Evolutionary conservation across 2,329 filamentous ascomycete genomes (phyloP), one percentile per base, ranked within the genome.

Genomic region (Proliferodiscus dingleyae): DNA sequence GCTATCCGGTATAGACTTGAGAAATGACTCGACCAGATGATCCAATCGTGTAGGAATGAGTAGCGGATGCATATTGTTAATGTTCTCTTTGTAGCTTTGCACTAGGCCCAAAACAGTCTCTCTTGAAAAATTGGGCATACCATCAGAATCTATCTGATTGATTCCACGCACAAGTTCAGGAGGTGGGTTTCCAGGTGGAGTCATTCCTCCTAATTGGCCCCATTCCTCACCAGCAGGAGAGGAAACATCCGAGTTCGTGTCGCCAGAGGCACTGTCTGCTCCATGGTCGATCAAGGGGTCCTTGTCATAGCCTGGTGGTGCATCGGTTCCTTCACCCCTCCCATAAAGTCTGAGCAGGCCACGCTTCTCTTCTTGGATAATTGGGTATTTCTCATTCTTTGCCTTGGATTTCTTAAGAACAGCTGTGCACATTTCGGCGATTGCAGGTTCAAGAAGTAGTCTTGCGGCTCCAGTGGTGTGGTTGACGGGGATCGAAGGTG

Each of bases 401-500:
- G 82, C 71, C 23, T 71, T 72, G 42, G 75, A 70, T 2, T 62
- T 62, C 18, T 71, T 65, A 44, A 81, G 63, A 71, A 70, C 39
- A 65, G 66, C 50, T 61, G 71, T 55, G 46, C 66, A 45, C 61
- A 96, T 62, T 51, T 74, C 68, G 61, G 73, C 68, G 44, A 93
- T 88, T 0, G 81, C 76, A 0, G 77, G 77, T 81, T 85, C 89
- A 37, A 77, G 73, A 22, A 97, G 70, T 15, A 97, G 71, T 51
- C 89, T 79, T 41, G 93, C 87, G 1, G 89, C 89, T n/a, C 89
- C 80, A 0, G 90, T 96, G 0, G 88, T 94, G 61, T 97, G 91
- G 55, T 95, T 87, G 22, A 83, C 78, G 1, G 89, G 87, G 45
- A 95, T 87, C 2, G 85, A 79, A 11, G 86, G 77, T 53, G 81